phyloP scores from a whole-genome alignment of 768 basidiomycete genomes.

The Mycena vitilis region DNA sequence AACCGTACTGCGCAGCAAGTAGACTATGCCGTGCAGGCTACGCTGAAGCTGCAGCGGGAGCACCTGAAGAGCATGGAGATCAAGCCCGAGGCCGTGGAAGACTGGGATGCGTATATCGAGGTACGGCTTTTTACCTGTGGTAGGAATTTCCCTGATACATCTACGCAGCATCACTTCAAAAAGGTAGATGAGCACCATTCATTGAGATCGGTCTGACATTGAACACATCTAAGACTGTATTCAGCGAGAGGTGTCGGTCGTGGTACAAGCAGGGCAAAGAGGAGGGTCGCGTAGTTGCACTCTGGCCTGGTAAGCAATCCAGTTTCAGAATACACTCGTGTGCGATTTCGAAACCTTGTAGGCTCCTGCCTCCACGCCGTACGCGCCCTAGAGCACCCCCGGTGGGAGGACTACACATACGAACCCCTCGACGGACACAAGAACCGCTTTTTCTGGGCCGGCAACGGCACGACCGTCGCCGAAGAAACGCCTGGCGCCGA shows the following conservation, averaged over 20 bases:
- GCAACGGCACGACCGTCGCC: constrained; percentile 67
- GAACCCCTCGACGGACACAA: constrained; percentile 54
- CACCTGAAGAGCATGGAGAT: constrained; percentile 70
- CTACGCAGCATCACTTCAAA: constrained; percentile 20
- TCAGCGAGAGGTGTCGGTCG: constrained; percentile 65
- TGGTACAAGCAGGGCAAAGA: constrained; percentile 75
- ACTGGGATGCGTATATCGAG: constrained; percentile 71
- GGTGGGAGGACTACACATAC: constrained; percentile 75
- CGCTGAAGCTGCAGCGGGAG: constrained; percentile 72
- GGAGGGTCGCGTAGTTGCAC: constrained; percentile 65
- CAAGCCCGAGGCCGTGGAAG: constrained; percentile 67
- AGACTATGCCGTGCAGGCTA: constrained; percentile 65
- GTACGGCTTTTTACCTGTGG: constrained; percentile 40
- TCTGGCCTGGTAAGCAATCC: constrained; percentile 65
- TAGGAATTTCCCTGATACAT: not conserved
- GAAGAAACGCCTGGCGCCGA: constrained; percentile 57
- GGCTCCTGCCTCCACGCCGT: constrained; percentile 66
- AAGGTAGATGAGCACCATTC: constrained; percentile 57
- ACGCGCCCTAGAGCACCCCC: constrained; percentile 61
- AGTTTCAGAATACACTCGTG: not conserved
- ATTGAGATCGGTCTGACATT: not conserved
- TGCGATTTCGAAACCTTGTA: constrained; percentile 28
- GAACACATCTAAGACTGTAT: constrained; percentile 59
- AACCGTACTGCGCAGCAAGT: constrained; percentile 48
- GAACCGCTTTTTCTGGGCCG: constrained; percentile 70